phyloP scores from a whole-genome alignment of 2,329 filamentous ascomycete genomes.

The Colletotrichum gigasporum region DNA sequence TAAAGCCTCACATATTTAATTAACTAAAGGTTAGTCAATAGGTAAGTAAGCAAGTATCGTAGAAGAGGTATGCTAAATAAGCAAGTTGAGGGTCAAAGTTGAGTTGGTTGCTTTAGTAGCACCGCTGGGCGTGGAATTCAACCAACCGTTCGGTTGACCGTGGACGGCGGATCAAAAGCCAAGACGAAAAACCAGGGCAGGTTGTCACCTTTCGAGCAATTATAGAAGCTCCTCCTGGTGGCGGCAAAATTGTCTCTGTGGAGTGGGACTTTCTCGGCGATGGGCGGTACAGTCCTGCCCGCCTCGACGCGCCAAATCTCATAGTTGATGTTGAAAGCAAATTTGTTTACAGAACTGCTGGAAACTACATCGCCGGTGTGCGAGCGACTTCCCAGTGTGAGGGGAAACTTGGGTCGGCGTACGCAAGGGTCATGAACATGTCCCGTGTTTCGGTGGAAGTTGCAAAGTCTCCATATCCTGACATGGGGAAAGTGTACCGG shows the following conservation, averaged over 20 bases:
- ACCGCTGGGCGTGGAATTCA: too few species aligned
- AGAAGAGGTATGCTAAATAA: too few species aligned
- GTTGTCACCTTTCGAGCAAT: constrained; percentile 8
- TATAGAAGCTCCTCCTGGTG: constrained; percentile 5
- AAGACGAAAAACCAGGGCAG: neutral
- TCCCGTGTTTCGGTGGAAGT: neutral
- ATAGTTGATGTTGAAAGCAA: neutral
- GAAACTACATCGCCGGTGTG: neutral
- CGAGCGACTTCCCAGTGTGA: neutral
- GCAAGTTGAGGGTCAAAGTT: too few species aligned
- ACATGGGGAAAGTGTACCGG: neutral
- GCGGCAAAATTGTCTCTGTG: constrained; percentile 30
- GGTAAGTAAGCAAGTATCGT: too few species aligned
- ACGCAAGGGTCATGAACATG: constrained; percentile 2
- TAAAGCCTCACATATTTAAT: too few species aligned
- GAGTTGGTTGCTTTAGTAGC: too few species aligned
- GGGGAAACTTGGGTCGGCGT: neutral
- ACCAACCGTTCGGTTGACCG: constrained; percentile 26
- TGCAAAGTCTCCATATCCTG: neutral
- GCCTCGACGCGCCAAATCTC: neutral
- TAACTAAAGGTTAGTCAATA: too few species aligned
- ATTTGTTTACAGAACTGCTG: neutral
- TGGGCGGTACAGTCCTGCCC: neutral
- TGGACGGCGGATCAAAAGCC: neutral
- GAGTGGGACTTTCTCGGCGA: constrained; percentile 32